Percentiles rank a stretch among this genome's conserved stretches.
These are phyloP conservation scores for Leccinellum rugosiceps DNA, from an alignment of 768 basidiomycete genomes.

Conservation along the genomic window DNA sequence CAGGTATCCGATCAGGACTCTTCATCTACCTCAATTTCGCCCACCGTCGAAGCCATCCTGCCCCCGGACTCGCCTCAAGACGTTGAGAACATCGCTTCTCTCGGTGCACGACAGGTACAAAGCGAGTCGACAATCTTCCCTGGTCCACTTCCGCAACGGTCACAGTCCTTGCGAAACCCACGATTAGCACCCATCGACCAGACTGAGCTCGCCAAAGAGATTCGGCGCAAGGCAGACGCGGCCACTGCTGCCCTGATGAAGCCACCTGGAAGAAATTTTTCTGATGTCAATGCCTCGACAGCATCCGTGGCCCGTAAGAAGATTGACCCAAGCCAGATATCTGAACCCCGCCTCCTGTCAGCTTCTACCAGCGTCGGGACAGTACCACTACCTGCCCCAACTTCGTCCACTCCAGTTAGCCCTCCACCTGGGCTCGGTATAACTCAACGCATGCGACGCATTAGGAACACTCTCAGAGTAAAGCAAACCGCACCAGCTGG, in stretches of 20 bases:
- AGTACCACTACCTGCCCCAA: conserved; percentile 47
- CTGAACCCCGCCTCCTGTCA: conserved; percentile 62
- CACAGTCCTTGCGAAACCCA: conserved; percentile 39
- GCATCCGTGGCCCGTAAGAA: conserved; percentile 49
- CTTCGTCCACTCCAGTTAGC: conserved; percentile 34
- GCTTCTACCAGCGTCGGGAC: conserved; percentile 67
- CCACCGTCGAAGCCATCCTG: conserved; percentile 34
- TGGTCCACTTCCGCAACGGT: conserved; percentile 23
- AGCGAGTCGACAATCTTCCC: conserved; percentile 13
- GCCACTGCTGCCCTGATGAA: conserved; percentile 61
- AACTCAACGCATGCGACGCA: conserved; percentile 68
- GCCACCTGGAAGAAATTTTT: conserved; percentile 40
- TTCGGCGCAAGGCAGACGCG: conserved; percentile 65
- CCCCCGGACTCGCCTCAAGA: conserved; percentile 21
- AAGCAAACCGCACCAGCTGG: conserved; percentile 46
- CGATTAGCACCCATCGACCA: conserved; percentile 43
- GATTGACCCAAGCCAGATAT: conserved; percentile 62
- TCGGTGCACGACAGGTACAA: conserved; percentile 2
- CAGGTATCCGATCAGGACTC: conserved; percentile 23
- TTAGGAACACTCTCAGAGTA: conserved; percentile 65
- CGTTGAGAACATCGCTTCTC: conserved; percentile 6
- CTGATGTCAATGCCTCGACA: conserved; percentile 39
- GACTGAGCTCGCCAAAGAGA: conserved; percentile 57
- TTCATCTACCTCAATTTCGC: conserved; percentile 31
- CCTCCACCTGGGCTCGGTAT: conserved; percentile 48